Conservation (phyloP, 2,329 filamentous ascomycete species). For the Dactylellina sp. region DNA sequence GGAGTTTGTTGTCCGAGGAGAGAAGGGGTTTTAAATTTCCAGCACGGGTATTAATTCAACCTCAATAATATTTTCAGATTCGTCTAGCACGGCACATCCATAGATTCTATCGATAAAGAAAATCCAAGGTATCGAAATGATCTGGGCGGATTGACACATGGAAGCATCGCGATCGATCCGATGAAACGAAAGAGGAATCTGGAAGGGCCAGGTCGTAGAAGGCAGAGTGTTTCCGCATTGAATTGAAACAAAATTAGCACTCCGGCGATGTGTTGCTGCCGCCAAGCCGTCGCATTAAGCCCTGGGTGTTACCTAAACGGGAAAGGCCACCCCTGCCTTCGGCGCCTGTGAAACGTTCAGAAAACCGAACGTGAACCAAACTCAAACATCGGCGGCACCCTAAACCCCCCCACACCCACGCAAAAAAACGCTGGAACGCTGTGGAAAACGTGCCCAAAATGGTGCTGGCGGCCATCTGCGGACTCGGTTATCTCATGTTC, state of each 20-base stretch:
- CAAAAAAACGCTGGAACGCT: constrained; percentile 1
- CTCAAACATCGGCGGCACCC: constrained; percentile 52
- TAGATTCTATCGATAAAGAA: constrained; percentile 20
- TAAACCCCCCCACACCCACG: constrained; percentile 20
- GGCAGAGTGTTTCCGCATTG: constrained; percentile 39
- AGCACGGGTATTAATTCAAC: too few relatives aligned
- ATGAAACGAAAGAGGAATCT: constrained; percentile 36
- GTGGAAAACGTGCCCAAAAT: constrained; percentile 25
- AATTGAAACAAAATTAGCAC: constrained; percentile 52
- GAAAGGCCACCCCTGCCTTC: constrained; percentile 37
- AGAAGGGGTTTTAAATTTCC: too few relatives aligned
- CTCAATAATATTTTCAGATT: too few relatives aligned
- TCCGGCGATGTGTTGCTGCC: constrained; percentile 39
- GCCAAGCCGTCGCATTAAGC: constrained; percentile 52
- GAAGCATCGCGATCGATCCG: constrained; percentile 37
- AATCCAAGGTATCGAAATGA: background rate
- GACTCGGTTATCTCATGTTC: constrained; percentile 50
- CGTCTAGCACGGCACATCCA: background rate
- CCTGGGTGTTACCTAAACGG: constrained; percentile 35
- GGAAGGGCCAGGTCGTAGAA: constrained; percentile 1
- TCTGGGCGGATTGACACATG: constrained; percentile 4
- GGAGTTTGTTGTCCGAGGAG: too few relatives aligned
- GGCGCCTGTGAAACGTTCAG: constrained; percentile 55
- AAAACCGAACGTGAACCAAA: constrained; percentile 47
- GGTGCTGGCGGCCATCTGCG: constrained; percentile 7